Evolutionary conservation across 257 asterid species (phyloP).

Genomic region (Solanum ossicruentum): DNA sequence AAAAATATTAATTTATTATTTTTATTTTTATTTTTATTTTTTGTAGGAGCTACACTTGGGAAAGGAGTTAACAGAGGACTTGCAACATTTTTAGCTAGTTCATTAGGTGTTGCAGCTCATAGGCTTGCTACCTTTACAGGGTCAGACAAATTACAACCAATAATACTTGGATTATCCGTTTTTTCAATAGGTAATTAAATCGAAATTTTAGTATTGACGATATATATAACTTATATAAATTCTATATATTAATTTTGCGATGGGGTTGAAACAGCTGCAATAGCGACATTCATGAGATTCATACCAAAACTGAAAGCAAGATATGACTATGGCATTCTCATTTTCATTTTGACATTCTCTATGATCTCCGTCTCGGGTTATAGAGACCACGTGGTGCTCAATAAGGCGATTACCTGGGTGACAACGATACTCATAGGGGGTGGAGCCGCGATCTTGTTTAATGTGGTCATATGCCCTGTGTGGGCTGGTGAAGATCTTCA

Average conservation of each 20-base stretch:
- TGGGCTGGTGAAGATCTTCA: conserved; percentile 89
- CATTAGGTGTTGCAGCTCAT: conserved; percentile 59
- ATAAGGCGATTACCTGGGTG: conserved; percentile 35
- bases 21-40: not conserved
- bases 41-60: conserved; percentile 65
- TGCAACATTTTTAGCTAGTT: conserved; percentile 65
- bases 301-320: conserved; percentile 54
- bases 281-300: conserved; percentile 49
- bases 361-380: conserved; percentile 53
- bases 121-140: conserved; percentile 39
- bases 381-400: conserved; percentile 29
- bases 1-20: not conserved
- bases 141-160: conserved; percentile 39
- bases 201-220: accelerated
- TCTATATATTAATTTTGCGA: not conserved
- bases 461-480: conserved; percentile 44
- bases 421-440: conserved; percentile 54
- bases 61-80: conserved; percentile 64
- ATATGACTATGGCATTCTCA: conserved; percentile 62
- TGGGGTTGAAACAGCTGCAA: not conserved
- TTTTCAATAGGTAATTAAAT: conserved; percentile 41
- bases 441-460: conserved; percentile 29
- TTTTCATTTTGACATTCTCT: conserved; percentile 60
- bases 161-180: conserved; percentile 46
- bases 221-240: not conserved